Evolutionary conservation across 495 filamentous ascomycete genomes (phyloP).

Genomic region (Daldinia loculata): DNA sequence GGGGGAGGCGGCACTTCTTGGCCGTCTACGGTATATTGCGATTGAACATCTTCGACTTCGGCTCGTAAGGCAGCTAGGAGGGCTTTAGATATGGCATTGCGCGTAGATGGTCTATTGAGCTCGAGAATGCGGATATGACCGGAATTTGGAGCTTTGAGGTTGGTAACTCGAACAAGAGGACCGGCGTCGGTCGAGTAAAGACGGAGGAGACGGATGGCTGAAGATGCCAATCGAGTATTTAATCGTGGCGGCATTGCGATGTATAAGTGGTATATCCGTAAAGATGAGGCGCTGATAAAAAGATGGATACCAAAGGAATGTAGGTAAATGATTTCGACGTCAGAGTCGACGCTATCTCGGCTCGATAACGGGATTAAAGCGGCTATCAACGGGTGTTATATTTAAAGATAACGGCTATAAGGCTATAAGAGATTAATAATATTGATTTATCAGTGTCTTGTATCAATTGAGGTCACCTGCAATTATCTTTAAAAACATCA

Average conservation of each 20-base stretch:
- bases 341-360: slow-evolving; percentile 12
- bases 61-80: slow-evolving; percentile 73
- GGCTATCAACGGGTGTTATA: not conserved
- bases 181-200: slow-evolving; percentile 49
- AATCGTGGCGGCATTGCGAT: slow-evolving; percentile 36
- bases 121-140: slow-evolving; percentile 89
- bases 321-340: slow-evolving; percentile 2
- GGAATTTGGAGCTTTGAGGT: slow-evolving; percentile 78
- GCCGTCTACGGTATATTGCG: slow-evolving; percentile 67
- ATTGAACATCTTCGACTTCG: slow-evolving; percentile 73
- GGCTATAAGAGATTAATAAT: not conserved
- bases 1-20: slow-evolving; percentile 51
- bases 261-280: not conserved
- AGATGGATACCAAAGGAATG: not conserved
- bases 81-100: slow-evolving; percentile 87
- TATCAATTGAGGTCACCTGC: not conserved
- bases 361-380: not conserved
- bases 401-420: no score
- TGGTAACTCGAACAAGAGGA: slow-evolving; percentile 71
- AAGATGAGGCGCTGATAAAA: not conserved
- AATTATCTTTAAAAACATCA: not conserved
- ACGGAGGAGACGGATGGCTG: slow-evolving; percentile 38
- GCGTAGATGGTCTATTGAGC: slow-evolving; percentile 81
- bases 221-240: slow-evolving; percentile 23
- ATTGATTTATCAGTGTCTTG: not conserved